Percentiles rank a stretch among this genome's conserved stretches.
phyloP scores from a whole-genome alignment of 228 moss, liverwort and hornwort species.

The Sphagnum fallax region DNA sequence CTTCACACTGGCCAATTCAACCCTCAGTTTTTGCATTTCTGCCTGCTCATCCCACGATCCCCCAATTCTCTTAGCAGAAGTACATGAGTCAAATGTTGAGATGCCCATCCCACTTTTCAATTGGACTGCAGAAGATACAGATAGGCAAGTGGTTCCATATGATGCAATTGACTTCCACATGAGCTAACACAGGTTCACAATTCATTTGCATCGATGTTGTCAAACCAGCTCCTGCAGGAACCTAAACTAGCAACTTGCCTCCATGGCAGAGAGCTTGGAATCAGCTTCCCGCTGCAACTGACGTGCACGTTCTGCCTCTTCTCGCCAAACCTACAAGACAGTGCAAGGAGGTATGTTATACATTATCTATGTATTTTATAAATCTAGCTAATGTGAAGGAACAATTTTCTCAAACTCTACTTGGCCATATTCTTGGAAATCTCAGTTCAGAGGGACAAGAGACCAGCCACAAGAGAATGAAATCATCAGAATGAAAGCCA shows the following conservation, averaged over 20 bases:
- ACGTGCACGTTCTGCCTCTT: slow-evolving; percentile 11
- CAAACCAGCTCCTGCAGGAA: no score
- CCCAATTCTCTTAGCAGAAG: not conserved
- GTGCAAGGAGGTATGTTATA: no score
- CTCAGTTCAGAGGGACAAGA: not conserved
- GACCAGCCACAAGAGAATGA: not conserved
- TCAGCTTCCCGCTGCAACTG: slow-evolving; percentile 7
- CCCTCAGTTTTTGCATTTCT: slow-evolving; percentile 14
- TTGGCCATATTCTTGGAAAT: no score
- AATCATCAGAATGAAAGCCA: not conserved
- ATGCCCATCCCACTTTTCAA: not conserved
- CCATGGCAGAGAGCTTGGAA: slow-evolving; percentile 6
- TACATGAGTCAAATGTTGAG: not conserved
- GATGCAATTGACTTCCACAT: no score
- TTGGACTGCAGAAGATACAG: not conserved
- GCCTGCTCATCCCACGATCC: slow-evolving; percentile 4
- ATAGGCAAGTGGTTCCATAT: no score
- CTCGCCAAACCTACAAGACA: slow-evolving; percentile 5
- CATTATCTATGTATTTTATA: no score
- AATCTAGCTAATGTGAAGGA: no score
- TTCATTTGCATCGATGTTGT: no score
- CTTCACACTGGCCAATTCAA: slow-evolving; percentile 11
- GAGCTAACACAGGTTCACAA: no score
- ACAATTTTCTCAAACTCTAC: no score
- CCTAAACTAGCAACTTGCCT: slow-evolving; percentile 1